phyloP scores from a whole-genome alignment of 768 basidiomycete genomes.

The Lactifluus hygrophoroides region DNA sequence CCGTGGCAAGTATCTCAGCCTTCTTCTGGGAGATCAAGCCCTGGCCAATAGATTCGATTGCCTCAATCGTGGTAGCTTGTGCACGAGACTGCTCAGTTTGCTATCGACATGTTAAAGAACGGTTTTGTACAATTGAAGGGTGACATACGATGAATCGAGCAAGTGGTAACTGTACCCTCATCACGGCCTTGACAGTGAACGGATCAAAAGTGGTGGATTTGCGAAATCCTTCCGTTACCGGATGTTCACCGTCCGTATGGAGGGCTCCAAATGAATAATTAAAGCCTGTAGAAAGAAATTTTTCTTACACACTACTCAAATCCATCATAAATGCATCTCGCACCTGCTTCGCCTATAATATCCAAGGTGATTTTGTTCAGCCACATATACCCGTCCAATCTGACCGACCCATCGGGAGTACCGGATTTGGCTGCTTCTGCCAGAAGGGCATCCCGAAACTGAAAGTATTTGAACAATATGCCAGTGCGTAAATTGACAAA shows the following conservation, averaged over 20 bases:
- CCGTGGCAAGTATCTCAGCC: slow-evolving; percentile 26
- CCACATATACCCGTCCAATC: slow-evolving; percentile 4
- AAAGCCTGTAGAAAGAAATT: neutral
- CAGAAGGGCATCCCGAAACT: slow-evolving; percentile 7
- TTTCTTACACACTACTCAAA: neutral
- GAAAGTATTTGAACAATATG: neutral
- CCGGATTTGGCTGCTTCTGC: neutral
- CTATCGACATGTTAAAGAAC: neutral
- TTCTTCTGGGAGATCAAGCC: slow-evolving; percentile 29
- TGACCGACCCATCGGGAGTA: slow-evolving; percentile 1
- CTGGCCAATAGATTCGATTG: slow-evolving; percentile 25
- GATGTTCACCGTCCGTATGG: neutral
- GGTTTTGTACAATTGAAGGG: neutral
- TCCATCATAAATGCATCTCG: neutral
- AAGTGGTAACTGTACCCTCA: neutral
- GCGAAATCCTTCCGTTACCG: slow-evolving; percentile 7
- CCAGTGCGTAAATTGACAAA: neutral
- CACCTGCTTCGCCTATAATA: slow-evolving; percentile 14
- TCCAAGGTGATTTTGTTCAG: slow-evolving; percentile 14
- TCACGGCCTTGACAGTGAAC: slow-evolving; percentile 2
- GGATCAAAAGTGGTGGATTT: slow-evolving; percentile 6
- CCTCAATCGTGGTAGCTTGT: neutral
- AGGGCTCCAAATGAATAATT: slow-evolving; percentile 13
- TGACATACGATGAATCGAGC: slow-evolving; percentile 10
- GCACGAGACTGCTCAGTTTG: slow-evolving; percentile 5